Percentiles rank a stretch among this genome's conserved stretches.
Evolutionary conservation across 768 basidiomycete species (phyloP).

Genomic region (Termitomyces sp.): DNA sequence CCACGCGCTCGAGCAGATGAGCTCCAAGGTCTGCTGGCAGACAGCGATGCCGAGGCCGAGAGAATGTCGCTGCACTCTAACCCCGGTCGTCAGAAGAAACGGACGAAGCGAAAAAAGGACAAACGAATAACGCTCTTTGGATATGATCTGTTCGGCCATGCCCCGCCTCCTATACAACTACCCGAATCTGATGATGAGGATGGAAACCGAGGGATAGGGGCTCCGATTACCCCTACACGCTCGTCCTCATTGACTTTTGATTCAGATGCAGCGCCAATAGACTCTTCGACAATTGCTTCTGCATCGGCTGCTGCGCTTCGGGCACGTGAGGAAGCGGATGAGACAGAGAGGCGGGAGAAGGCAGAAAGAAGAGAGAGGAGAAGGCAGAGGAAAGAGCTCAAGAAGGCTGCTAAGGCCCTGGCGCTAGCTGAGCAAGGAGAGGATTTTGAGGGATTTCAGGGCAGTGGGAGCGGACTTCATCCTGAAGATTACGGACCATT

Average conservation of each 20-base stretch:
- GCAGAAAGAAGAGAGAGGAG: slow-evolving; percentile 47
- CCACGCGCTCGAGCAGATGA: slow-evolving; percentile 35
- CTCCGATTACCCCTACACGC: slow-evolving; percentile 14
- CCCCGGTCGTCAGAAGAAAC: slow-evolving; percentile 29
- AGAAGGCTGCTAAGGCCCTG: slow-evolving; percentile 34
- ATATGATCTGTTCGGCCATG: slow-evolving; percentile 61
- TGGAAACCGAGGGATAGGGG: slow-evolving; percentile 11
- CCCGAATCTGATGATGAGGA: slow-evolving; percentile 51
- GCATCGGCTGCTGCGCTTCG: slow-evolving; percentile 36
- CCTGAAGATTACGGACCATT: slow-evolving; percentile 20
- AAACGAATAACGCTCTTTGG: slow-evolving; percentile 59
- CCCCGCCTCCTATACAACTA: slow-evolving; percentile 47
- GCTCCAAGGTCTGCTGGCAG: slow-evolving; percentile 37
- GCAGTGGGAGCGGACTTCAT: slow-evolving; percentile 23
- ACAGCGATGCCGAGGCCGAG: slow-evolving; percentile 53
- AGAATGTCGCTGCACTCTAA: slow-evolving; percentile 68
- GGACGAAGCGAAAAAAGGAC: slow-evolving; percentile 28
- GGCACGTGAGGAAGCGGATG: slow-evolving; percentile 37
- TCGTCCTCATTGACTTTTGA: slow-evolving; percentile 47
- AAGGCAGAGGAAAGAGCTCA: slow-evolving; percentile 16
- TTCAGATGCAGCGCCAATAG: slow-evolving; percentile 67
- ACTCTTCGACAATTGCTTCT: slow-evolving; percentile 53
- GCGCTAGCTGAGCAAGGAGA: slow-evolving; percentile 32
- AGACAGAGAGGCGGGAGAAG: slow-evolving; percentile 39
- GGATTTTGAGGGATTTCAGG: slow-evolving; percentile 68